phyloP scores from a whole-genome alignment of 1,284 basidiomycete genomes.

The Paramarasmius palmivorus region DNA sequence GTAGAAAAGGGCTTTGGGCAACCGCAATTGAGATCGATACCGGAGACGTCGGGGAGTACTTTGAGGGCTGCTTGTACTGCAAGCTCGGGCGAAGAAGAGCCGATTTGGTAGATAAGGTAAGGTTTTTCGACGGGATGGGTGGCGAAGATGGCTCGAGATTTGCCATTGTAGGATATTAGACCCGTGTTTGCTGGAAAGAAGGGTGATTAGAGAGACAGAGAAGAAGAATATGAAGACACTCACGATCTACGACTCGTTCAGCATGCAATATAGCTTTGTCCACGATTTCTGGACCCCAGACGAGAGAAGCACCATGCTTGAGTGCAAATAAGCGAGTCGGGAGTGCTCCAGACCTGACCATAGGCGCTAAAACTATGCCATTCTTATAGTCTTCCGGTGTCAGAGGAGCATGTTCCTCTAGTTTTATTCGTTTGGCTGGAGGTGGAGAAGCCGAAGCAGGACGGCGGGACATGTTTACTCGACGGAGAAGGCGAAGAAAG shows the following conservation, averaged over 20 bases:
- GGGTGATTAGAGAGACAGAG: conserved; percentile 7
- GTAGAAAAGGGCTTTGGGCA: conserved; percentile 97
- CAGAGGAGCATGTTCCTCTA: conserved; percentile 57
- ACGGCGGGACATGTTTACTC: conserved; percentile 34
- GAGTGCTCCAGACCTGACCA: conserved; percentile 94
- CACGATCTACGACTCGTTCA: conserved; percentile 82
- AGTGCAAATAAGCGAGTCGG: conserved; percentile 85
- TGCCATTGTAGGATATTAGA: conserved; percentile 85
- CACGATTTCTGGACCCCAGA: conserved; percentile 97
- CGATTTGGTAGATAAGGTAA: conserved; percentile 91
- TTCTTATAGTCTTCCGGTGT: conserved; percentile 72
- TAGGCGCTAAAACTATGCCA: conserved; percentile 89
- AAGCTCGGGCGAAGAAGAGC: conserved; percentile 84
- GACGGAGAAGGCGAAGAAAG: too few species aligned
- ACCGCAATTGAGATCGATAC: conserved; percentile 94
- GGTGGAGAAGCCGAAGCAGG: conserved; percentile 40
- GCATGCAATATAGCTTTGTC: conserved; percentile 95
- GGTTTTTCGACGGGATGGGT: conserved; percentile 95
- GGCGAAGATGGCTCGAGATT: conserved; percentile 85
- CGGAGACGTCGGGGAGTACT: conserved; percentile 89
- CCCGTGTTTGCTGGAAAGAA: conserved; percentile 70
- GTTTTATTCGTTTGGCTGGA: conserved; percentile 47
- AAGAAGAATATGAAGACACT: conserved; percentile 31
- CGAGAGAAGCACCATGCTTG: conserved; percentile 91
- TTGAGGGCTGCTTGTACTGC: conserved; percentile 90